These are phyloP conservation scores for Trypanosoma mega DNA, from an alignment of 208 protist genomes.

Conservation along the genomic window DNA sequence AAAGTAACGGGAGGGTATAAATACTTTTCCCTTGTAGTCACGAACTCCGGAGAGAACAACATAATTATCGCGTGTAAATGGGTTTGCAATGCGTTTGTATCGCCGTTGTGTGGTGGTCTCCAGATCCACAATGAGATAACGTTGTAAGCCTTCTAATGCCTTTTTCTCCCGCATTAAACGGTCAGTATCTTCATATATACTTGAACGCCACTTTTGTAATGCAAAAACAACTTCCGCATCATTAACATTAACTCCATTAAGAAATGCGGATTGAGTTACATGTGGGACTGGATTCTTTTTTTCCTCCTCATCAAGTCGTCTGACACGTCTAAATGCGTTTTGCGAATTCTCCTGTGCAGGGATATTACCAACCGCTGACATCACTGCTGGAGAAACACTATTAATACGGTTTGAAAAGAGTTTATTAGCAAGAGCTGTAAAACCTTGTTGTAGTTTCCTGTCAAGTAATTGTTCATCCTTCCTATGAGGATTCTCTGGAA, in stretches of 20 bases:
- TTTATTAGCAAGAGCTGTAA: slow-evolving; percentile 85
- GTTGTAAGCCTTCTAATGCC: slow-evolving; percentile 44
- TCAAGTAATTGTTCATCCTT: slow-evolving; percentile 73
- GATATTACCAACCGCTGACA: slow-evolving; percentile 75
- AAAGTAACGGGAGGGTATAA: slow-evolving; percentile 85
- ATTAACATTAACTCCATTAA: slow-evolving; percentile 87
- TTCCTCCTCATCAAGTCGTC: slow-evolving; percentile 39
- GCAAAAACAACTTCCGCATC: slow-evolving; percentile 88
- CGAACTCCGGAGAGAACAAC: slow-evolving; percentile 87
- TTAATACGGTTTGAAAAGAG: slow-evolving; percentile 87
- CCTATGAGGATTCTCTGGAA: slow-evolving; percentile 36
- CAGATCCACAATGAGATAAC: slow-evolving; percentile 87
- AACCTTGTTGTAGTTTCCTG: slow-evolving; percentile 71
- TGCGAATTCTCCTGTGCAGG: slow-evolving; percentile 53
- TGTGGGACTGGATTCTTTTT: slow-evolving; percentile 62
- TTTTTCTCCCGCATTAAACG: slow-evolving; percentile 75
- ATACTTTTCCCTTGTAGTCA: slow-evolving; percentile 88
- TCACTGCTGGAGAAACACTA: slow-evolving; percentile 72
- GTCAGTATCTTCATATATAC: slow-evolving; percentile 81
- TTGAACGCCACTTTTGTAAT: slow-evolving; percentile 85
- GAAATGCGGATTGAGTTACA: slow-evolving; percentile 66
- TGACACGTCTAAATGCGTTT: slow-evolving; percentile 32
- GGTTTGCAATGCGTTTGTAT: slow-evolving; percentile 91
- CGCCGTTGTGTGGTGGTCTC: slow-evolving; percentile 88
- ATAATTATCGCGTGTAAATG: slow-evolving; percentile 89